phyloP scores from a whole-genome alignment of 495 filamentous ascomycete genomes.

The Patellaria atrata region DNA sequence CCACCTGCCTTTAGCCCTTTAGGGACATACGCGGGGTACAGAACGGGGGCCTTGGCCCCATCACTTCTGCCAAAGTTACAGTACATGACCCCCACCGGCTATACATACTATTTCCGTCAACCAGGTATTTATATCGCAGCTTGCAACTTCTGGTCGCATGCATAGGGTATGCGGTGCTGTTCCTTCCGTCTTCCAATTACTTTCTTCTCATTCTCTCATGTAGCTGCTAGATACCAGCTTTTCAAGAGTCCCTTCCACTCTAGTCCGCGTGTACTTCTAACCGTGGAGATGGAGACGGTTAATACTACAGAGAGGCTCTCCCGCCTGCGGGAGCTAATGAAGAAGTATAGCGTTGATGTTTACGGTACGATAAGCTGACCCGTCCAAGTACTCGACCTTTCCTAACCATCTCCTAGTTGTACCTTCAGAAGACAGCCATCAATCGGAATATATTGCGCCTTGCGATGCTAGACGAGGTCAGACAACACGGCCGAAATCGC shows the following conservation, averaged over 20 bases:
- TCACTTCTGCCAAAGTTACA: too few species aligned
- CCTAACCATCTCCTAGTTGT: conserved; percentile 46
- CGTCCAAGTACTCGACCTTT: conserved; percentile 1
- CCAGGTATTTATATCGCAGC: too few species aligned
- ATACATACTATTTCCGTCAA: too few species aligned
- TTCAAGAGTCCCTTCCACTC: conserved; percentile 10
- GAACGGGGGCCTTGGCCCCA: too few species aligned
- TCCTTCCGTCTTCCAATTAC: too few species aligned
- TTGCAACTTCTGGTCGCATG: too few species aligned
- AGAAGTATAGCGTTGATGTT: conserved; percentile 69
- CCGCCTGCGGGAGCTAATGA: conserved; percentile 75
- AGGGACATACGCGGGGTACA: too few species aligned
- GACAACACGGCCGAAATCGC: conserved; percentile 8
- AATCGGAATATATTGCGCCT: conserved; percentile 92
- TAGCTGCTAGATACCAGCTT: too few species aligned
- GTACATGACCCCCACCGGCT: too few species aligned
- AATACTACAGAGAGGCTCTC: conserved; percentile 66
- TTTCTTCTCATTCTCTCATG: too few species aligned
- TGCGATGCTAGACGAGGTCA: conserved; percentile 81
- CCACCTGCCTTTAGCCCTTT: too few species aligned
- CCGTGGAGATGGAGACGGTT: conserved; percentile 66
- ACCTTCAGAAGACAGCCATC: conserved; percentile 93
- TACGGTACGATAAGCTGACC: conserved; percentile 56
- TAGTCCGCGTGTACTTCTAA: conserved; percentile 21
- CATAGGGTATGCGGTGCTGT: too few species aligned